A percentile compares a stretch with the other conserved stretches of the same genome.
These are phyloP conservation scores for Selaginella moellendorffii DNA, from an alignment of 75 land plant genomes.

Conservation along the genomic window DNA sequence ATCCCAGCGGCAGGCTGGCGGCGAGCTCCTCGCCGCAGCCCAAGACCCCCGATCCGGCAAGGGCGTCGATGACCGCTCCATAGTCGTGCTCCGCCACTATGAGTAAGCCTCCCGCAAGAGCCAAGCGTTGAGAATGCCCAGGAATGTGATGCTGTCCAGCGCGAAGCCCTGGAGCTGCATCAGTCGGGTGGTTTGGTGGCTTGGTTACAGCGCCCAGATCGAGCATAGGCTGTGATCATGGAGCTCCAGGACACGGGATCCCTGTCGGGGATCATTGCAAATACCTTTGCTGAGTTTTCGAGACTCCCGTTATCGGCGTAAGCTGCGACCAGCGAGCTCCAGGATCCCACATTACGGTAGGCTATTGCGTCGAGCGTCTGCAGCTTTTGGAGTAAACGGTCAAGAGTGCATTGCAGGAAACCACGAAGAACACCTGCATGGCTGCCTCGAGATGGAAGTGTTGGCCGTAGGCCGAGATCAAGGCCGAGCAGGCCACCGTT, in stretches of 20 bases:
- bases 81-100: constrained; percentile 9
- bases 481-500: not conserved
- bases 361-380: not conserved
- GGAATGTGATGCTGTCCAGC: constrained; percentile 11
- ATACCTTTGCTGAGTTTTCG: constrained; percentile 20
- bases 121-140: constrained; percentile 9
- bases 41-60: constrained; percentile 9
- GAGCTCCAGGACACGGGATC: constrained; percentile 8
- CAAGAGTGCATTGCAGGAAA: not conserved
- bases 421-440: not conserved
- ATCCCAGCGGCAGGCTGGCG: constrained; percentile 6
- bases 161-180: not conserved
- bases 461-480: not conserved
- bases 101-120: constrained; percentile 2
- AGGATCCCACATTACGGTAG: not conserved
- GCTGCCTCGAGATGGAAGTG: not conserved
- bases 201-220: constrained; percentile 9
- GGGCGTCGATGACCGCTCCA: constrained; percentile 9
- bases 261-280: constrained; percentile 13
- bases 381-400: not conserved
- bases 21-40: not conserved
- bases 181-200: not conserved
- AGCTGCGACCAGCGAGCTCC: not conserved
- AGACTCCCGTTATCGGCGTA: not conserved
- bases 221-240: constrained; percentile 17